These are phyloP conservation scores for Botrytis galanthina DNA, from an alignment of 2,329 filamentous ascomycete genomes.

Conservation along the genomic window DNA sequence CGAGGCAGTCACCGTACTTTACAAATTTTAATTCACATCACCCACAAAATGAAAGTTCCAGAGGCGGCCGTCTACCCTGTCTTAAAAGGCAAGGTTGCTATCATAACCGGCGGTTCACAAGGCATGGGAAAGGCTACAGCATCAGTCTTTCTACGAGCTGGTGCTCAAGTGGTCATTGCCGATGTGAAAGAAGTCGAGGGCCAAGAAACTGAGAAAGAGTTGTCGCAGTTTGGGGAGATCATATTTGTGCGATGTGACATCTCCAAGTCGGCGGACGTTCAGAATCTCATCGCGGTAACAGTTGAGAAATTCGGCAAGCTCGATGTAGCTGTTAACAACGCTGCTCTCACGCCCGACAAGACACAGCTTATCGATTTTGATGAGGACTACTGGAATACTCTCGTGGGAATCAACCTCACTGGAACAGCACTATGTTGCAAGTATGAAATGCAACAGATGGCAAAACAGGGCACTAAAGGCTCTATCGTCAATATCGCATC, in stretches of 20 bases:
- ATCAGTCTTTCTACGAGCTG: conserved; percentile 10
- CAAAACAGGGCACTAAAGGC: conserved; percentile 15
- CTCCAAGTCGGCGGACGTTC: conserved; percentile 13
- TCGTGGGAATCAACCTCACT: conserved; percentile 16
- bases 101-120: conserved; percentile 24
- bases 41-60: conserved; percentile 14
- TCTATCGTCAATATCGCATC: conserved; percentile 21
- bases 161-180: conserved; percentile 16
- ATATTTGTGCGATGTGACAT: conserved; percentile 17
- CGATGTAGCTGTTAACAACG: conserved; percentile 55
- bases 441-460: conserved; percentile 17
- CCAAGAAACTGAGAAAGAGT: conserved; percentile 2
- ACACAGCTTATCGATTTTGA: conserved; percentile 16
- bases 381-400: conserved; percentile 14
- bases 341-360: conserved; percentile 34
- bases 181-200: conserved; percentile 11
- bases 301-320: conserved; percentile 50
- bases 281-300: conserved; percentile 30
- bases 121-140: conserved; percentile 41
- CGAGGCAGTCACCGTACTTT: neutral
- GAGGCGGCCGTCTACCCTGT: conserved; percentile 20
- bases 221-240: conserved; percentile 10
- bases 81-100: conserved; percentile 24
- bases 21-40: neutral
- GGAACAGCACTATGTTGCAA: conserved; percentile 20